Evolutionary conservation across 2,329 filamentous ascomycete species (phyloP).

Genomic region (Aspergillus tamarii): DNA sequence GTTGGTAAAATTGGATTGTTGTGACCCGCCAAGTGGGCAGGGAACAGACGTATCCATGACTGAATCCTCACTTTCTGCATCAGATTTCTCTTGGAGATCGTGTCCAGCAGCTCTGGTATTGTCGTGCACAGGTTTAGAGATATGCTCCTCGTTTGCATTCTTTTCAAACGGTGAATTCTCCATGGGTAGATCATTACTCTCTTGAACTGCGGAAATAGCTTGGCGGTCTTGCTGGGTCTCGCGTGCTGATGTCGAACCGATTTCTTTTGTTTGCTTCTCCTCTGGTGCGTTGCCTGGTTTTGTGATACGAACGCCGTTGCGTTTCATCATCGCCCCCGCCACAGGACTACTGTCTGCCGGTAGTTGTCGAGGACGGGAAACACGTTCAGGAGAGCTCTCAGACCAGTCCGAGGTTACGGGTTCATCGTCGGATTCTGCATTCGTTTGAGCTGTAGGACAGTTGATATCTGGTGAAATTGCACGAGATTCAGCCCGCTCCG

Average conservation of each 20-base stretch:
- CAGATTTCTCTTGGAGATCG: conserved; percentile 13
- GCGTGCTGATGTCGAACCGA: neutral
- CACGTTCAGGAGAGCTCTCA: conserved; percentile 18
- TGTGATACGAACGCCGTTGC: neutral
- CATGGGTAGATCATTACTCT: neutral
- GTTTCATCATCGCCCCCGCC: neutral
- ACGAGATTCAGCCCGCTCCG: neutral
- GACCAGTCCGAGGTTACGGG: conserved; percentile 21
- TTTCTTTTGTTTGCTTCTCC: neutral
- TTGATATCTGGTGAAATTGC: conserved; percentile 6
- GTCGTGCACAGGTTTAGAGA: neutral
- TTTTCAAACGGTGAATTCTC: neutral
- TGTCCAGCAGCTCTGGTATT: neutral
- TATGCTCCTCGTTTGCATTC: neutral
- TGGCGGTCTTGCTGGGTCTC: neutral
- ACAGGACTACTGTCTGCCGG: conserved; percentile 36
- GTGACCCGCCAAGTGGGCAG: conserved; percentile 28
- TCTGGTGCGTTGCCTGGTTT: neutral
- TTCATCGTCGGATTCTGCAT: conserved; percentile 23
- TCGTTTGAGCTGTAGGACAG: conserved; percentile 20
- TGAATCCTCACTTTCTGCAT: conserved; percentile 35
- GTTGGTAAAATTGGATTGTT: conserved; percentile 26
- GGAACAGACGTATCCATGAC: conserved; percentile 42
- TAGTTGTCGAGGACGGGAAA: conserved; percentile 18
- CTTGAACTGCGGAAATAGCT: neutral